A percentile compares a stretch with the other conserved stretches of the same genome.
Conservation (phyloP, 805 yeast species). For the Ogataea paradorogensis region DNA sequence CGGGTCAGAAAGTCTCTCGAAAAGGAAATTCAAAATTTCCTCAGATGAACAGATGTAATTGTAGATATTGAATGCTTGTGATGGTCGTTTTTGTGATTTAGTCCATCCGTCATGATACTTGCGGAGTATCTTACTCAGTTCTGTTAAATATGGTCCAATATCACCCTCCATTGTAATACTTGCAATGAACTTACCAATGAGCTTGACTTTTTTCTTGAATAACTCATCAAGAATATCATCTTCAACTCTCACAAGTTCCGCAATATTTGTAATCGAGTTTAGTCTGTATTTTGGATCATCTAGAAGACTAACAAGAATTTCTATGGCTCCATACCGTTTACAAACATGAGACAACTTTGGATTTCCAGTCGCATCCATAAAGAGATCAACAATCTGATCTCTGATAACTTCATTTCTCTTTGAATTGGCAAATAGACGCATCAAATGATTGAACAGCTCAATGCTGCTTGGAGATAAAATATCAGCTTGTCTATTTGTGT, state of each 20-base stretch:
- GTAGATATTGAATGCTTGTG: constrained; percentile 13
- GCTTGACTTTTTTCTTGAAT: constrained; percentile 13
- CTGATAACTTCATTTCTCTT: constrained; percentile 6
- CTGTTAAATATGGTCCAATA: constrained; percentile 12
- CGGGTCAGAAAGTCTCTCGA: constrained; percentile 14
- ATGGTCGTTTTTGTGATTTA: constrained; percentile 6
- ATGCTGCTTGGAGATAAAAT: constrained; percentile 17
- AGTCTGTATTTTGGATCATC: constrained; percentile 13
- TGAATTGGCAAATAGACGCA: constrained; percentile 6
- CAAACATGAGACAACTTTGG: constrained; percentile 7
- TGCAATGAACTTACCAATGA: constrained; percentile 13
- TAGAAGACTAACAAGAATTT: constrained; percentile 15
- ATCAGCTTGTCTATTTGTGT: constrained; percentile 14
- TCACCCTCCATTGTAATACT: constrained; percentile 12
- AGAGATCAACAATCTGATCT: constrained; percentile 14
- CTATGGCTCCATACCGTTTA: constrained; percentile 16
- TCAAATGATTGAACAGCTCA: constrained; percentile 13
- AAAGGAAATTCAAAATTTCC: constrained; percentile 15
- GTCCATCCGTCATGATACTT: constrained; percentile 6
- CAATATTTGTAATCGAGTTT: constrained; percentile 10
- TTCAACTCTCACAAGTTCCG: constrained; percentile 8
- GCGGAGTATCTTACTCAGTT: constrained; percentile 8
- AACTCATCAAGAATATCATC: constrained; percentile 18
- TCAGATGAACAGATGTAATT: constrained; percentile 19
- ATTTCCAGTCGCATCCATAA: constrained; percentile 17